Evolutionary conservation across 148 eudicot species (phyloP), one percentile per base, ranked within the genome.

Genomic region (Salicornia ramosissima): DNA sequence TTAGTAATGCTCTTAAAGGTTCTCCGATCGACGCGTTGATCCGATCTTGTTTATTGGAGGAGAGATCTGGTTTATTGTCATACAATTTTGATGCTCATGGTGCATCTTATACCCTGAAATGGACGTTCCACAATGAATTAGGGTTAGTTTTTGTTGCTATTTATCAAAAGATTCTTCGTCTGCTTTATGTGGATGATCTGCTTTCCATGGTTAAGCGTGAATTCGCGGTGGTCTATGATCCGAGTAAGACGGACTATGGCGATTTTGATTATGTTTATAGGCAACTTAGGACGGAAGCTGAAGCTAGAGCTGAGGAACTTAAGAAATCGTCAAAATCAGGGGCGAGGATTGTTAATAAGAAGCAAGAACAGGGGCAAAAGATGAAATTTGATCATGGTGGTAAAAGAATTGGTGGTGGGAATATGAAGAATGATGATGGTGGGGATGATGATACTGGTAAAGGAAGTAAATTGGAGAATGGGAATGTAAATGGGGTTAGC

Each of bases 91-190:
- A 91, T 64, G 92, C 83, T 5, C 82, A 90, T 6, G 97, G 97
- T 28, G 92, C 87, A 62, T 70, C 89, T 18, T 94, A 94, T 75
- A 89, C 99, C 0, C 84, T 95, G 25, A 95, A 91, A 71, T 95
- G 99, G 99, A 89, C 97, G 18, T 95, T 91, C 64, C 97, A 91
- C 68, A 95, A 95, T 64, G 97, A 91, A 28, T 83, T 95, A 28
- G 96, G 95, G n/a, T 87, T 95, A 36, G 99, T 95, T 4, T 94
- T 95, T 75, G 99, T 95, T 61, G 99, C 99, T 52, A 93, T 91
- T 58, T 95, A 91, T 84, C 97, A 91, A 78, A 75, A 83, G 70
- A 87, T 95, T 73, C 84, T 89, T 22, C 91, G 85, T 76, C 85
- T 95, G 78, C 53, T 95, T 62, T 95, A 95, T 65, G 99, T 95